Conservation (phyloP, 108 stramenopile genomes). For the Pseudonitzschia pungens region DNA sequence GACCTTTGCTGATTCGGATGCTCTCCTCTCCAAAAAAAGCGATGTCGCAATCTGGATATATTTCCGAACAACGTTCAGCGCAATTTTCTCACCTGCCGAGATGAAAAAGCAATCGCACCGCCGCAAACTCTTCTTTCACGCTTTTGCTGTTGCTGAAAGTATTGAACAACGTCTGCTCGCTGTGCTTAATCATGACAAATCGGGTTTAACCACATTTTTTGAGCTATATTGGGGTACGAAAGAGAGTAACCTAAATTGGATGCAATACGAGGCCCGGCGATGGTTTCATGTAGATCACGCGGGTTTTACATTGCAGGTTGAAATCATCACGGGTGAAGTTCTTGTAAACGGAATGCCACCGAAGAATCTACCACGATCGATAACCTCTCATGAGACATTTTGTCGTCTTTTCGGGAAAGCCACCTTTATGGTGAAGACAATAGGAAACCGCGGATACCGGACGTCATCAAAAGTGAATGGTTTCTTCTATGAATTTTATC, state of each 20-base stretch:
- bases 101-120: background rate
- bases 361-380: background rate
- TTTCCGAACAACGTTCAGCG: background rate
- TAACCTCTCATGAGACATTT: background rate
- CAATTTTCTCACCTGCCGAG: background rate
- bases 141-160: background rate
- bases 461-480: constrained; percentile 1
- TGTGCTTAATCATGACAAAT: background rate
- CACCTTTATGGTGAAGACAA: background rate
- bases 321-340: background rate
- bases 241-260: background rate
- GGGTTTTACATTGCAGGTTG: background rate
- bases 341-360: background rate
- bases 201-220: background rate
- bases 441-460: background rate
- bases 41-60: background rate
- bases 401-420: background rate
- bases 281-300: background rate
- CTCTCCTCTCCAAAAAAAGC: background rate
- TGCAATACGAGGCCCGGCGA: background rate
- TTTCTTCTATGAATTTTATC: constrained; percentile 5
- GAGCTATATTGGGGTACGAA: background rate
- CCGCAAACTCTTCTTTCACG: background rate
- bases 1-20: background rate
- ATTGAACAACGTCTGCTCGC: background rate